Base-by-base conservation (phyloP, 2,329 filamentous ascomycete genomes). In the Aspergillus fructus region DNA sequence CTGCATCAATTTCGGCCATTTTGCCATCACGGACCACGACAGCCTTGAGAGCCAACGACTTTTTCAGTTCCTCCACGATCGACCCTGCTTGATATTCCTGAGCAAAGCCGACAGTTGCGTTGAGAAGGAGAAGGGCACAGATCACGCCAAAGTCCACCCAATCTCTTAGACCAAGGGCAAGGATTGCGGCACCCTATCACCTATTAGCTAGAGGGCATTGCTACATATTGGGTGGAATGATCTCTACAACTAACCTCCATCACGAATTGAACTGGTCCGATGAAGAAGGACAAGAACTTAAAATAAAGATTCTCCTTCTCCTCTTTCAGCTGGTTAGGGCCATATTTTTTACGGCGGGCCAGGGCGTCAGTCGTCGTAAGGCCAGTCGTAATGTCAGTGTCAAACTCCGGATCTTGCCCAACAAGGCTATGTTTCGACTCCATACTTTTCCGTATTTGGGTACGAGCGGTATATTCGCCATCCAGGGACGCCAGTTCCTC, bases 111-210 rank as follows among this genome's bases (percentile, higher is more conserved):
- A 96, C 91, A 63, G 78, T 79, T 42, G 91, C 91, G 79, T 96
- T 96, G 63, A 96, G 88, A 64, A 96, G 74, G 9, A 96, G 83
- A 50, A 96, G 82, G 70, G 80, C 91, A 75, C 89, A 91, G 66
- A 96, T 96, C 71, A 96, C 91, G 82, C 90, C 91, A 70, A 96
- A 93, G 80, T 96, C 91, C 63, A 96, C 89, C 91, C 91, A 96
- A 69, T 94, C 89, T 76, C 89, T 77, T 42, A 96, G 85, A 85
- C 89, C 90, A 61, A 89, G 90, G 72, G 91, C 91, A 58, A 96
- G 83, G 70, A 93, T 81, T 66, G 89, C 89, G 61, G 90, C 89
- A 76, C 85, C 83, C 85, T 87, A 57, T 43, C 13, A 40, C 54
- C 58, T 48, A 50, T 49, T 12, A 13, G n/a, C 33, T 41, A 61